Percentiles rank a stretch among this genome's conserved stretches.
These are phyloP conservation scores for Wallacemonas collosoma DNA, from an alignment of 208 protist genomes.

Conservation along the genomic window DNA sequence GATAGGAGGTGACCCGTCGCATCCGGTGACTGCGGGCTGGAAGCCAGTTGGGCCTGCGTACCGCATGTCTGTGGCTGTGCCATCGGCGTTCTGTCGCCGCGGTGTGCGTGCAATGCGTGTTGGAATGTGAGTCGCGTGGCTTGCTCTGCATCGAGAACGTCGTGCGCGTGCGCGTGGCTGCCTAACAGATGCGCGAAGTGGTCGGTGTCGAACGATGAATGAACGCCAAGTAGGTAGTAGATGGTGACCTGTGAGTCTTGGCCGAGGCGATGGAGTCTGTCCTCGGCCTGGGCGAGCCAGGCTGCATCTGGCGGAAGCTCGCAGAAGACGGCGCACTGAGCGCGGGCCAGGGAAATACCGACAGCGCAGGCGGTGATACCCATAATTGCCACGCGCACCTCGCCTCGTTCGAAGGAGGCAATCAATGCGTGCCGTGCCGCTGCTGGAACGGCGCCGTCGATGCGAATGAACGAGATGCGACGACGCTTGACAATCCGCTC, in stretches of 20 bases:
- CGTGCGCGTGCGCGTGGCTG: conserved; percentile 26
- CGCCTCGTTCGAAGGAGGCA: conserved; percentile 37
- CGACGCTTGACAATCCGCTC: conserved; percentile 27
- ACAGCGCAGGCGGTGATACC: conserved; percentile 81
- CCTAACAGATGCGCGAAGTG: conserved; percentile 59
- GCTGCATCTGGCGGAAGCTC: conserved; percentile 77
- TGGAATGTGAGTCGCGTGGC: not conserved
- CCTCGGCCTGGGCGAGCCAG: conserved; percentile 85
- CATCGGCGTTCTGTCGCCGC: not conserved
- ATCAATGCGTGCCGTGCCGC: conserved; percentile 40
- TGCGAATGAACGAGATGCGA: conserved; percentile 42
- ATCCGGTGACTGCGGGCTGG: too few relatives aligned
- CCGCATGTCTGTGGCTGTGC: too few relatives aligned
- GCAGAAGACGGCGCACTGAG: conserved; percentile 77
- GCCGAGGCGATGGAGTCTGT: conserved; percentile 78
- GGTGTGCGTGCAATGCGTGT: conserved; percentile 4
- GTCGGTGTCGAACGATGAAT: conserved; percentile 61
- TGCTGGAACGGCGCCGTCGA: conserved; percentile 59
- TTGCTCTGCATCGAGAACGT: not conserved
- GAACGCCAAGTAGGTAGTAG: conserved; percentile 69
- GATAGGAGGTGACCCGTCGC: not conserved
- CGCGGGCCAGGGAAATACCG: conserved; percentile 70
- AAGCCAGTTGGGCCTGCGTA: too few relatives aligned
- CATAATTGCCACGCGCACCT: conserved; percentile 57
- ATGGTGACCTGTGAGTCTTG: conserved; percentile 52